phyloP scores from a whole-genome alignment of 139 green algal species.

The Chlamydomonas sp. region DNA sequence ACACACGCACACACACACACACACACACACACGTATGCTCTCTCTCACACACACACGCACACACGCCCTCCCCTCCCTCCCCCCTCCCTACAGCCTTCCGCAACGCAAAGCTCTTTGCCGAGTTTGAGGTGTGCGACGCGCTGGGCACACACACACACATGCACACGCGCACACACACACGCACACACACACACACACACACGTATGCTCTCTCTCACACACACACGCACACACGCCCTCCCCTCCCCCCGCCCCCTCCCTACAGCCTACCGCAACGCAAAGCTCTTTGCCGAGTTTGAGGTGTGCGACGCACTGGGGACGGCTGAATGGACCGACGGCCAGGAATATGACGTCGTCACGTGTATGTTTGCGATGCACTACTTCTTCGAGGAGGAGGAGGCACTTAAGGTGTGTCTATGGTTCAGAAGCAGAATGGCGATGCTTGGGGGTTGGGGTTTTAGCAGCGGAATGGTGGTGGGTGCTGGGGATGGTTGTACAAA shows the following conservation, averaged over 20 bases:
- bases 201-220: background rate
- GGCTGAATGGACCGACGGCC: constrained; percentile 4
- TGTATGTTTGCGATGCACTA: constrained; percentile 97
- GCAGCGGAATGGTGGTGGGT: too few species aligned
- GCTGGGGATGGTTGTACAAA: too few species aligned
- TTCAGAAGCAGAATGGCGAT: too few species aligned
- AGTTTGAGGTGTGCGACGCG: background rate
- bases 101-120: background rate
- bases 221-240: too few species aligned
- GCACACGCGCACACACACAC: background rate
- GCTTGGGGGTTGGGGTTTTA: too few species aligned
- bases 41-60: too few species aligned
- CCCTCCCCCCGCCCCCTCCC: too few species aligned
- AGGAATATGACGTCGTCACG: constrained; percentile 58
- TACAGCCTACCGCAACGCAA: background rate
- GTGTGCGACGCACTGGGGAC: constrained; percentile 25
- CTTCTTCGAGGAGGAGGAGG: constrained; percentile 71
- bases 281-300: constrained; percentile 23
- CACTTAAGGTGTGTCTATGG: too few species aligned
- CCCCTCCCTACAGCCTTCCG: too few species aligned
- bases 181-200: background rate
- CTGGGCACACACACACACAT: background rate
- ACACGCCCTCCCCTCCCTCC: too few species aligned
- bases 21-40: too few species aligned
- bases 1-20: too few species aligned